Evolutionary conservation across 257 asterid genomes (phyloP).

Genomic region (Rehmannia glutinosa): DNA sequence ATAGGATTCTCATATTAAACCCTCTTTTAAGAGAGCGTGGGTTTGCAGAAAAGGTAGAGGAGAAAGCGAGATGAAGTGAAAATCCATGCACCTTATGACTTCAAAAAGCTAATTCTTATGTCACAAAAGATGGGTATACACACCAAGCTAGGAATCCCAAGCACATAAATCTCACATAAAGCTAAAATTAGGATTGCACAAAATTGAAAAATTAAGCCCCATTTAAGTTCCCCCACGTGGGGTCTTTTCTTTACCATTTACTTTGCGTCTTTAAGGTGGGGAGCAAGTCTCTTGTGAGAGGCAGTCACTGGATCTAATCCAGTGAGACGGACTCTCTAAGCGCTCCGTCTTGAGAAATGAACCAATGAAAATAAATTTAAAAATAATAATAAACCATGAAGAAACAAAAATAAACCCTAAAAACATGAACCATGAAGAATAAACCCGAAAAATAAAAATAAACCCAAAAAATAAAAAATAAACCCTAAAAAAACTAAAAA

Average conservation of each 20-base stretch:
- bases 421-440: too few relatives aligned
- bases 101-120: slow-evolving; percentile 44
- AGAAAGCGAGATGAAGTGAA: slow-evolving; percentile 28
- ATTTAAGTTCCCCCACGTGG: slow-evolving; percentile 65
- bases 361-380: too few relatives aligned
- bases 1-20: slow-evolving; percentile 69
- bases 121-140: slow-evolving; percentile 34
- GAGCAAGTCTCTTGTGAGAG: too few relatives aligned
- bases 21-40: slow-evolving; percentile 44
- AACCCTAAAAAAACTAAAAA: too few relatives aligned
- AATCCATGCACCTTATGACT: slow-evolving; percentile 36
- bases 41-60: slow-evolving; percentile 42
- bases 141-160: slow-evolving; percentile 59
- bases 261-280: slow-evolving; percentile 20
- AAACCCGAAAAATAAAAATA: too few relatives aligned
- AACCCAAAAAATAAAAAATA: too few relatives aligned
- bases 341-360: too few relatives aligned
- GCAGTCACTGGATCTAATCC: too few relatives aligned
- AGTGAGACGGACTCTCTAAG: too few relatives aligned
- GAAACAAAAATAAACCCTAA: too few relatives aligned
- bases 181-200: slow-evolving; percentile 22
- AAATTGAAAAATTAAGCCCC: slow-evolving; percentile 21
- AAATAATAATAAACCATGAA: too few relatives aligned
- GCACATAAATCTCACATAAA: slow-evolving; percentile 41
- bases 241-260: slow-evolving; percentile 32